Conservation (phyloP, 208 protist species). For the Acanthamoeba royreba region DNA sequence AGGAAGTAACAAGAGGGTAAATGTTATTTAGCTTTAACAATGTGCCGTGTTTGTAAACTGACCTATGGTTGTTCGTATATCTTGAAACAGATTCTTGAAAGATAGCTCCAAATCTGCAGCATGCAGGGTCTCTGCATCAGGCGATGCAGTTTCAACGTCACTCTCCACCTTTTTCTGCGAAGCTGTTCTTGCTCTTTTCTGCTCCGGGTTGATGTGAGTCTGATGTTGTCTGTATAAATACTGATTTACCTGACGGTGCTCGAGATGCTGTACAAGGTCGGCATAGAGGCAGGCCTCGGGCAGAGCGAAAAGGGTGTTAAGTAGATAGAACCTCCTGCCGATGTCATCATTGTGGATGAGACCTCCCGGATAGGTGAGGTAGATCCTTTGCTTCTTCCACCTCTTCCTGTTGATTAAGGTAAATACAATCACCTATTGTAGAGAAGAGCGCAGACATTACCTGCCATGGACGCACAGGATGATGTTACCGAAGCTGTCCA, state of each 20-base stretch:
- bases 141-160: neutral
- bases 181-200: neutral
- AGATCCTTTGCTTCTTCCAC: neutral
- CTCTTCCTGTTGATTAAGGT: neutral
- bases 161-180: neutral
- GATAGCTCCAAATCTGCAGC: neutral
- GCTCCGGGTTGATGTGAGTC: neutral
- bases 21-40: neutral
- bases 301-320: conserved; percentile 65
- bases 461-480: conserved; percentile 59
- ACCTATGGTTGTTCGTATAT: conserved; percentile 54
- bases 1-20: neutral
- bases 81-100: conserved; percentile 61
- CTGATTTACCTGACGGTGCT: neutral
- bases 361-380: conserved; percentile 52
- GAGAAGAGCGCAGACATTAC: neutral
- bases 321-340: conserved; percentile 53
- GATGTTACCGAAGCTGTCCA: conserved; percentile 66
- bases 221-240: neutral
- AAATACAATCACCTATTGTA: neutral
- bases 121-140: neutral
- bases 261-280: conserved; percentile 61
- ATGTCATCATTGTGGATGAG: conserved; percentile 59
- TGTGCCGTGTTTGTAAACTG: neutral
- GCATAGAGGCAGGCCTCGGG: conserved; percentile 67